These are phyloP conservation scores for Pyricularia sp. DNA, from an alignment of 2,329 filamentous ascomycete species.

Conservation along the genomic window DNA sequence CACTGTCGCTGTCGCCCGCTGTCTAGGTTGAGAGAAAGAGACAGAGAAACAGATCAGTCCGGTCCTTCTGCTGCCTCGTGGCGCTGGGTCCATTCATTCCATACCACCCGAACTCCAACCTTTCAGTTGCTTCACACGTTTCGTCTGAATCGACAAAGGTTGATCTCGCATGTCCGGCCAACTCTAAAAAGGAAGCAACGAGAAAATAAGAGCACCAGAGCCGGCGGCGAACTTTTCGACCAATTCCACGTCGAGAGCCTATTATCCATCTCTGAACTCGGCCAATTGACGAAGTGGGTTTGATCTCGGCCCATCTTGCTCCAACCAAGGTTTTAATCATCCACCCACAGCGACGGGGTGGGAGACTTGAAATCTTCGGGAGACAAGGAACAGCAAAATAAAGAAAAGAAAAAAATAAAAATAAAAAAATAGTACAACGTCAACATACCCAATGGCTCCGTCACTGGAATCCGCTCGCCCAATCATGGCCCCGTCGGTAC, in stretches of 20 bases:
- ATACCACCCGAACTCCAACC: background rate
- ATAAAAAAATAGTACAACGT: slow-evolving; percentile 6
- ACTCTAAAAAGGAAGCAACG: background rate
- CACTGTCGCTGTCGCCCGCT: background rate
- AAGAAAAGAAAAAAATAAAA: background rate
- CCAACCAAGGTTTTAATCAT: background rate
- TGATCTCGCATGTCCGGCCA: background rate
- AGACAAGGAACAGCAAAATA: background rate
- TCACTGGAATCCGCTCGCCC: slow-evolving; percentile 52
- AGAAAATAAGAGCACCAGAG: background rate
- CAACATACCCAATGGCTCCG: slow-evolving; percentile 34
- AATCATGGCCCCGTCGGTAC: slow-evolving; percentile 54
- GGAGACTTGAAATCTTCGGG: background rate
- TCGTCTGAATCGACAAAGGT: background rate
- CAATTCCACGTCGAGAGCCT: background rate
- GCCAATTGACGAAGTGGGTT: background rate
- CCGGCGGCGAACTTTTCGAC: background rate
- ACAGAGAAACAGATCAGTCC: background rate
- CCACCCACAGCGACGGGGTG: background rate
- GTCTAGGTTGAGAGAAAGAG: background rate
- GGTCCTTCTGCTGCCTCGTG: background rate
- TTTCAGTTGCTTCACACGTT: background rate
- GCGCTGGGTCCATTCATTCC: background rate
- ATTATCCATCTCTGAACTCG: background rate
- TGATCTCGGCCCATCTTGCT: background rate